These are phyloP conservation scores for Suillus americanus DNA, from an alignment of 768 basidiomycete species.

Conservation along the genomic window DNA sequence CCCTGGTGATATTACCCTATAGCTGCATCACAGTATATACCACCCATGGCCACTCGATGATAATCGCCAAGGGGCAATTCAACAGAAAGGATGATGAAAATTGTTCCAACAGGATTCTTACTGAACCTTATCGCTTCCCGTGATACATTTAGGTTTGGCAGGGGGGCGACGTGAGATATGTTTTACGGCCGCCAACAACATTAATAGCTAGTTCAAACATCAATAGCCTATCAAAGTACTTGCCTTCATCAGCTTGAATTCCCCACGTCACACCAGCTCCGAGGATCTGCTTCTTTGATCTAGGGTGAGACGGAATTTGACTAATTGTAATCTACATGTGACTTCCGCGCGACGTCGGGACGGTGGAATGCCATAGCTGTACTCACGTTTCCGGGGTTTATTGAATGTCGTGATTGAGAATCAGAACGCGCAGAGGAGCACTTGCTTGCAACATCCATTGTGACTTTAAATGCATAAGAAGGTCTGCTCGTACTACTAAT, in stretches of 20 bases:
- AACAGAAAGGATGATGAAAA: no score
- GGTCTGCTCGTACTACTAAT: not conserved
- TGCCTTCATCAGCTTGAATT: not conserved
- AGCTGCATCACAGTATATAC: no score
- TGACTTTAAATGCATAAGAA: not conserved
- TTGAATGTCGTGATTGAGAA: not conserved
- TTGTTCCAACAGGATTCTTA: no score
- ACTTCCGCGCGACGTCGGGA: not conserved
- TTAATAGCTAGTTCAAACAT: not conserved
- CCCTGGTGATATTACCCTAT: no score
- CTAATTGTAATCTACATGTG: constrained; percentile 16
- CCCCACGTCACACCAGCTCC: constrained; percentile 2
- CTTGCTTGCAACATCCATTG: not conserved
- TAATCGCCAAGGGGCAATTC: no score
- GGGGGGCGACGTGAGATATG: not conserved
- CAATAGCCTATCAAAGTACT: not conserved
- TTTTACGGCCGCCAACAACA: not conserved
- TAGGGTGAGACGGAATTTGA: not conserved
- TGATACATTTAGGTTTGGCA: constrained; percentile 1
- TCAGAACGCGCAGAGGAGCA: not conserved
- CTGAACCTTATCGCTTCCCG: not conserved
- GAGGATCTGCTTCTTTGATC: constrained; percentile 17
- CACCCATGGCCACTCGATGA: no score
- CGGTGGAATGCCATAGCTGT: not conserved
- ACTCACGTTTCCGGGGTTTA: constrained; percentile 2